phyloP scores from a whole-genome alignment of 345 rosid species.

The Salix purpurea region DNA sequence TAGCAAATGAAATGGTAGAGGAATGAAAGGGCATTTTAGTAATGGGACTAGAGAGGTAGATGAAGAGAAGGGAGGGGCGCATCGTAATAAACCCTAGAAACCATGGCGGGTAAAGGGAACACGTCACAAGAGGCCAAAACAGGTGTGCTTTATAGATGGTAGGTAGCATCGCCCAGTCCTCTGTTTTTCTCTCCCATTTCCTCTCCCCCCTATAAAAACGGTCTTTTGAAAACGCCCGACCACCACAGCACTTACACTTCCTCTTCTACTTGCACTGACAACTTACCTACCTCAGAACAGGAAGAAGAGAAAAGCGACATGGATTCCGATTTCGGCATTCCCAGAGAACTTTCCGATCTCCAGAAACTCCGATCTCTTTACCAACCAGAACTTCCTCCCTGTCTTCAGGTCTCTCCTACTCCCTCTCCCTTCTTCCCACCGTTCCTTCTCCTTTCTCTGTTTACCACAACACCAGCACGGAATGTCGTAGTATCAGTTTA shows the following conservation, averaged over 20 bases:
- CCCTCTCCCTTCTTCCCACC: not conserved
- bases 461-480: not conserved
- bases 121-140: not conserved
- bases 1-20: not conserved
- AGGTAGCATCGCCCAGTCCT: conserved; percentile 9
- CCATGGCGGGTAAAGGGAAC: not conserved
- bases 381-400: conserved; percentile 85
- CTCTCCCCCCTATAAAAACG: conserved; percentile 9
- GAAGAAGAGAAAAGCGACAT: conserved; percentile 22
- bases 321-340: conserved; percentile 96
- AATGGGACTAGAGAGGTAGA: not conserved
- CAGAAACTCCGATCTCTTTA: conserved; percentile 78
- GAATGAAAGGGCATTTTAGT: not conserved
- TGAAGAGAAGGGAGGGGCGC: not conserved
- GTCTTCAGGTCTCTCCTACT: conserved; percentile 61
- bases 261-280: no score
- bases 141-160: not conserved
- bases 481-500: not conserved
- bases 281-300: not conserved
- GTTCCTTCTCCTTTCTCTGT: not conserved
- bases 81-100: conserved; percentile 7
- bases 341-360: conserved; percentile 86
- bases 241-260: not conserved
- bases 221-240: not conserved
- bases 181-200: not conserved